Percentiles rank a stretch among this genome's conserved stretches.
Conservation (phyloP, 805 yeast genomes). For the Wickerhamomyces alni region DNA sequence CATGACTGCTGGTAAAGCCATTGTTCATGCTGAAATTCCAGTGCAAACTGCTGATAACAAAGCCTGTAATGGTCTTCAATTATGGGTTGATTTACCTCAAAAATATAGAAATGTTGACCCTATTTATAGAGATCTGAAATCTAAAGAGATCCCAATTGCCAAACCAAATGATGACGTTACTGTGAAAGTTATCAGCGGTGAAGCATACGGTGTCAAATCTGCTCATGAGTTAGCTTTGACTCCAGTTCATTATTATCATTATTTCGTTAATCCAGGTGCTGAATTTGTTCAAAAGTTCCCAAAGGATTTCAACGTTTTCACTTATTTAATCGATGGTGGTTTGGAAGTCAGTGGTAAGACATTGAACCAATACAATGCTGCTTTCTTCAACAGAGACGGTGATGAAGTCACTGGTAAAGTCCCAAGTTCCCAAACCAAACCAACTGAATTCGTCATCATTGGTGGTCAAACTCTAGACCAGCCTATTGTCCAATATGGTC, state of each 20-base stretch:
- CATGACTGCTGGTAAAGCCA: constrained; percentile 90
- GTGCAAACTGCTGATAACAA: constrained; percentile 42
- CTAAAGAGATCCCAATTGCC: constrained; percentile 65
- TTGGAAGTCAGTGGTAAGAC: constrained; percentile 39
- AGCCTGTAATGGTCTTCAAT: constrained; percentile 65
- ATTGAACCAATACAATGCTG: constrained; percentile 42
- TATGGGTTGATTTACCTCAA: constrained; percentile 83
- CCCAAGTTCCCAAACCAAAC: constrained; percentile 34
- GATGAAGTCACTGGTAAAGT: constrained; percentile 48
- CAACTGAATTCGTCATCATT: constrained; percentile 59
- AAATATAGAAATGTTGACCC: constrained; percentile 59
- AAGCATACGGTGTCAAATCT: constrained; percentile 69
- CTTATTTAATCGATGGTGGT: constrained; percentile 61
- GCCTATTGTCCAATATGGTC: constrained; percentile 81
- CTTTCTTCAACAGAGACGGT: constrained; percentile 69
- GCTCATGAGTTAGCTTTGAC: constrained; percentile 74
- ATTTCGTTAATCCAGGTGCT: constrained; percentile 59
- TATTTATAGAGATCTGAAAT: constrained; percentile 70
- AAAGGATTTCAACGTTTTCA: constrained; percentile 56
- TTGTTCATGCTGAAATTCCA: constrained; percentile 86
- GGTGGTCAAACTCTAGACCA: constrained; percentile 76
- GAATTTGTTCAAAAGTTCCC: constrained; percentile 55
- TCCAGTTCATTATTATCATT: constrained; percentile 71
- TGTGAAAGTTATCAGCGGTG: constrained; percentile 74
- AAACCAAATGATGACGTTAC: constrained; percentile 56